These are phyloP conservation scores for Pseudogymnoascus sp. DNA, from an alignment of 2,329 filamentous ascomycete species.

Conservation along the genomic window DNA sequence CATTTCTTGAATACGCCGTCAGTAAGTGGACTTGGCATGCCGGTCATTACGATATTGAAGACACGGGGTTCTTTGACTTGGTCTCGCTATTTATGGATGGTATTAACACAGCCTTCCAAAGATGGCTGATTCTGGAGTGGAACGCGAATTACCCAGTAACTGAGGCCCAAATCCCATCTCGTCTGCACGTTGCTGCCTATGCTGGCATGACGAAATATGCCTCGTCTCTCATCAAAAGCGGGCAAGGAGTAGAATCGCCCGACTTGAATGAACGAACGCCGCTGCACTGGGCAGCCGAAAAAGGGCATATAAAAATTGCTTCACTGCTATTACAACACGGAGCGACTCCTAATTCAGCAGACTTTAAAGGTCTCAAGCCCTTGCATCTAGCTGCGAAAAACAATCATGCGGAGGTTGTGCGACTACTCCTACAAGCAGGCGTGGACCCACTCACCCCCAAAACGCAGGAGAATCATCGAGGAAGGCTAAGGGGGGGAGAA, in stretches of 20 bases:
- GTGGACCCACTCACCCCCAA: slow-evolving; percentile 29
- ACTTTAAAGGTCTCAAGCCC: slow-evolving; percentile 27
- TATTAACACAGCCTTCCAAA: slow-evolving; percentile 12
- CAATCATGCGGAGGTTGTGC: slow-evolving; percentile 27
- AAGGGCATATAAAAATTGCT: slow-evolving; percentile 14
- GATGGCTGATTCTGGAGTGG: slow-evolving; percentile 13
- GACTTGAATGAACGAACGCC: slow-evolving; percentile 14
- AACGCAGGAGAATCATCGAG: slow-evolving; percentile 17
- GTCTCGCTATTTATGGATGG: slow-evolving; percentile 15
- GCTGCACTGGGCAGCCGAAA: slow-evolving; percentile 22
- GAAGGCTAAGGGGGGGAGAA: slow-evolving; percentile 12
- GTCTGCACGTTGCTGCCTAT: slow-evolving; percentile 9
- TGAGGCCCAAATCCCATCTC: not conserved
- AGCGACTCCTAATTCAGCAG: slow-evolving; percentile 15
- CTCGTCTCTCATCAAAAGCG: slow-evolving; percentile 12
- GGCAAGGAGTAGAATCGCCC: not conserved
- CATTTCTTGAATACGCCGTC: slow-evolving; percentile 19
- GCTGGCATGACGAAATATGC: slow-evolving; percentile 14
- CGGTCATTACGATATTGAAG: slow-evolving; percentile 15
- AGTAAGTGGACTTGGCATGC: slow-evolving; percentile 16
- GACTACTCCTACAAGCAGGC: slow-evolving; percentile 31
- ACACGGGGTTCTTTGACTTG: slow-evolving; percentile 13
- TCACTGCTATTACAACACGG: slow-evolving; percentile 15
- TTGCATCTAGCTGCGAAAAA: slow-evolving; percentile 31
- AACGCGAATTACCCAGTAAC: not conserved